Evolutionary conservation across 2,329 filamentous ascomycete species (phyloP), one percentile per base, ranked within the genome.

Genomic region (Domatiomyces catenatus): DNA sequence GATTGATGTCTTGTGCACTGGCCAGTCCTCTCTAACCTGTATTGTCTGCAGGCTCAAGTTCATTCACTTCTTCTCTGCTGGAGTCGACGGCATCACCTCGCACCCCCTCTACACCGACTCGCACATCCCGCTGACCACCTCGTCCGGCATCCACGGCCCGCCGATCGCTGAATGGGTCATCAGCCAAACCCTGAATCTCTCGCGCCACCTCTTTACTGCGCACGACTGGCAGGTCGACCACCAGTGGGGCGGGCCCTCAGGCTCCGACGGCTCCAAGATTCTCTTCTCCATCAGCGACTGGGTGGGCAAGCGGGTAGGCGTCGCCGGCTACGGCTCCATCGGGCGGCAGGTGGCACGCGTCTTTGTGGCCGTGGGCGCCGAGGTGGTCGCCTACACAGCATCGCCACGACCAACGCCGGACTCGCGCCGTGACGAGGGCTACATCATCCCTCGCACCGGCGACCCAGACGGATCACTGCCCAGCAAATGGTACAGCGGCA

Each of bases 371-470:
- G 65, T 86, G 59, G 85, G 84, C 17, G 81, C 86, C 75, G 72
- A 79, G 24, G 76, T 90, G 0, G 72, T 87, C 61, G 85, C 84
- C 0, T 88, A 84, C 68, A 90, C 84, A 0, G 79, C 84, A 0
- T 77, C 77, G 22, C 76, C 82, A 0, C 80, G 82, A n/a, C 63
- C 70, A 7, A 86, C 83, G 0, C 75, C 79, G 0, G 80, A 80
- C 50, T 82, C 79, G 1, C 75, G 75, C 44, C 69, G 66, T 24
- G 84, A 90, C 64, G 62, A 67, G 12, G 76, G 79, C 5, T 90
- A 82, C 66, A 76, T 81, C 32, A 77, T 86, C 0, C 77, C 80
- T 0, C 79, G 80, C 0, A 84, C 83, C 0, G 45, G 45, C 20
- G 45, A 47, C 28, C 19, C 20, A 8, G 45, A 47, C 20, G 45